phyloP scores from a whole-genome alignment of 73 alveolate species.

The Durusdinium trenchii region DNA sequence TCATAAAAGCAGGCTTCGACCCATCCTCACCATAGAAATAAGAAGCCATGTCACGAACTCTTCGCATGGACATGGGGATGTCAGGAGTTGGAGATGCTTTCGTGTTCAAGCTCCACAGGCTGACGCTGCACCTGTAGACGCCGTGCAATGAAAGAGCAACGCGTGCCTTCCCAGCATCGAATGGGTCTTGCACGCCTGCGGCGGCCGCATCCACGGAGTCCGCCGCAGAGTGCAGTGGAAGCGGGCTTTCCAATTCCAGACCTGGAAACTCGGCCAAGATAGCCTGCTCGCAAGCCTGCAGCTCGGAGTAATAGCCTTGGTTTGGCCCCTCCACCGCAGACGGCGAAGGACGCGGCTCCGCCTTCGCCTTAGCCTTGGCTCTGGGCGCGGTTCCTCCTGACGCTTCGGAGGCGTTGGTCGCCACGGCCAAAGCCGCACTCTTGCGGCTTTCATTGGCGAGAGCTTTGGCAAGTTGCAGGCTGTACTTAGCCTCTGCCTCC shows the following conservation, averaged over 20 bases:
- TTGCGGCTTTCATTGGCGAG: not conserved
- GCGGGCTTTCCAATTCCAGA: not conserved
- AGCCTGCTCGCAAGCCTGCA: not conserved
- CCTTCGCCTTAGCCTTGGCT: not conserved
- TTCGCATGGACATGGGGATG: not conserved
- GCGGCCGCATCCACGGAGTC: not conserved
- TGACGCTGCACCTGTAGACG: not conserved
- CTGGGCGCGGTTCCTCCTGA: not conserved
- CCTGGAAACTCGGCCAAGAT: not conserved
- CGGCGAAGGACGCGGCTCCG: not conserved
- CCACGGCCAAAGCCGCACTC: not conserved
- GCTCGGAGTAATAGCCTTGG: not conserved
- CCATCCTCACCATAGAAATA: not conserved
- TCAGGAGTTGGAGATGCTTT: not conserved
- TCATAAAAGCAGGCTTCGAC: not conserved
- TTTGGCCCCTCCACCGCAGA: not conserved
- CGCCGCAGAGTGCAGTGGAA: not conserved
- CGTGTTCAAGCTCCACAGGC: not conserved
- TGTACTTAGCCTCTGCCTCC: not conserved
- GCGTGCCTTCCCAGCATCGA: not conserved
- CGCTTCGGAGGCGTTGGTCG: not conserved
- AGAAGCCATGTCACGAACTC: not conserved
- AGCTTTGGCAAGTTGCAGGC: not conserved
- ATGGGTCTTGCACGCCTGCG: not conserved
- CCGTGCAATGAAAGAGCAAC: not conserved